Evolutionary conservation across 164 flowering plant species (phyloP), one percentile per base, ranked within the genome.

Genomic region (Magnolia kwangsiensis): DNA sequence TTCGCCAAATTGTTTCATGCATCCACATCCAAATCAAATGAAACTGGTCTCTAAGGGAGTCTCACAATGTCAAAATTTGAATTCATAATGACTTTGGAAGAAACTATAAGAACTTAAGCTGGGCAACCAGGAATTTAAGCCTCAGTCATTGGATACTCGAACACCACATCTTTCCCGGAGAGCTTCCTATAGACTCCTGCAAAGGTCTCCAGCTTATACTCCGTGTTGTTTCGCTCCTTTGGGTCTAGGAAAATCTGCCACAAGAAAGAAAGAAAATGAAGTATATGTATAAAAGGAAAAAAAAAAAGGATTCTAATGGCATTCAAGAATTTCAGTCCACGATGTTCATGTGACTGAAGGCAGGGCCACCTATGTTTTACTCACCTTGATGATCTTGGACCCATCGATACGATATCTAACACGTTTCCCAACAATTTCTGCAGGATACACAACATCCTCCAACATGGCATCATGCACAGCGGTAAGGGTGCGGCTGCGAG

Each of bases 341-440:
- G 0, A 37, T 3, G 45, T 37, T 37, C 45, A 37, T 37, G 45
- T 37, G 7, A 37, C 45, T 37, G 45, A 37, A 37, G 7, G 45
- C 45, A 37, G 45, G 45, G 45, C 45, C 45, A 37, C 4, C 45
- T 4, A 55, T 55, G 61, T 55, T 55, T 55, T 16, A 55, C 55
- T 75, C 83, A 95, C 98, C 96, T 95, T 95, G 78, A 93, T 90
- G 51, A 93, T 87, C 81, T 93, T 95, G 66, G 96, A 88, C 13
- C 97, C 98, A 83, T 93, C 98, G 79, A 95, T 55, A 0, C 91
- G 78, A 81, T 91, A 95, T 86, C 92, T 90, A 55, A 86, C 78
- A 6, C 97, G 97, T 75, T 95, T 95, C 74, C 98, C 98, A 73
- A 95, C 98, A 88, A 93, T 93, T 78, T 95, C 98, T 64, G 97